These are phyloP conservation scores for Chrysoporthe puriensis DNA, from an alignment of 2,329 filamentous ascomycete genomes.

Conservation along the genomic window DNA sequence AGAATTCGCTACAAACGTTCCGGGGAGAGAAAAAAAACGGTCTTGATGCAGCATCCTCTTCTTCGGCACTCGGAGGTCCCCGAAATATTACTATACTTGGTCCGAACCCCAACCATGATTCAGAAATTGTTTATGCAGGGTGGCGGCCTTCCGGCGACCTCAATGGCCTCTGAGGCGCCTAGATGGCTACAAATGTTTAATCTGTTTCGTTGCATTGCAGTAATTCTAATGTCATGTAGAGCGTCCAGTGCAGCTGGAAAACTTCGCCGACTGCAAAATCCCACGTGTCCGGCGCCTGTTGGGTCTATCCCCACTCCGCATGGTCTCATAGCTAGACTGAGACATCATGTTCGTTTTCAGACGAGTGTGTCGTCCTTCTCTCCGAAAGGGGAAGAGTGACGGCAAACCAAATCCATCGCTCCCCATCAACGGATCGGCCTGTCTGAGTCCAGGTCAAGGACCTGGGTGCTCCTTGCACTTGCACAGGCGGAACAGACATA, in stretches of 20 bases:
- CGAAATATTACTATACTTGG: constrained; percentile 2
- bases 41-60: background rate
- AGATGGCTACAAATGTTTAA: background rate
- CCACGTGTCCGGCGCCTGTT: constrained; percentile 28
- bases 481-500: constrained; percentile 8
- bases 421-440: constrained; percentile 6
- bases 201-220: background rate
- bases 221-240: background rate
- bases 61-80: constrained; percentile 26
- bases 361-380: background rate
- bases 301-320: constrained; percentile 16
- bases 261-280: constrained; percentile 7
- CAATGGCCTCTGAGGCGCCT: background rate
- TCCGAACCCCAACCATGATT: background rate
- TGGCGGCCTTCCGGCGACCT: background rate
- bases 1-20: too few species aligned
- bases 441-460: background rate
- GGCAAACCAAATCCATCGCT: background rate
- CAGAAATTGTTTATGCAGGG: background rate
- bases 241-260: background rate
- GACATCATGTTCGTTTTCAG: constrained; percentile 22
- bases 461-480: background rate
- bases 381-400: constrained; percentile 8
- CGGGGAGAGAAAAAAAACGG: background rate
- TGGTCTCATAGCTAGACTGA: constrained; percentile 23